Conservation (phyloP, 805 yeast species). For the Candida nonsorbophila region DNA sequence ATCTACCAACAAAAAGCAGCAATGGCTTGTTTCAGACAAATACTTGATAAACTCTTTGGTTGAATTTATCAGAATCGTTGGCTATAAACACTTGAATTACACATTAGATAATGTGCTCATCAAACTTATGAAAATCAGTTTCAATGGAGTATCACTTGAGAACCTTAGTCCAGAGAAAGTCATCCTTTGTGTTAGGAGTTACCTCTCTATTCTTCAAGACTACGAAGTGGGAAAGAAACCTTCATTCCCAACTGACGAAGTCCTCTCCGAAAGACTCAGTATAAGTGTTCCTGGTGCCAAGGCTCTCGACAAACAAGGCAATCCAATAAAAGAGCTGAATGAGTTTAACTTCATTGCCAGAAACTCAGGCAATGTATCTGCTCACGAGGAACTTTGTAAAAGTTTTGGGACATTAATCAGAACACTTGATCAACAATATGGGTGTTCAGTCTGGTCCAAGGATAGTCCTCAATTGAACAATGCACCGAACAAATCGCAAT, state of each 20-base stretch:
- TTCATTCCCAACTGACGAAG: constrained; percentile 62
- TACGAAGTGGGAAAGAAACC: constrained; percentile 54
- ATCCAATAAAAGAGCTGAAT: constrained; percentile 5
- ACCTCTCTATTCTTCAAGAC: constrained; percentile 65
- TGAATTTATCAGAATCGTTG: constrained; percentile 71
- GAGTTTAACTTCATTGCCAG: constrained; percentile 39
- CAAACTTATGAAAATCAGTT: constrained; percentile 60
- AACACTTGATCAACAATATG: constrained; percentile 53
- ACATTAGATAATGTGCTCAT: constrained; percentile 72
- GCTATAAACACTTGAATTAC: constrained; percentile 73
- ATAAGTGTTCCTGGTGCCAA: constrained; percentile 1
- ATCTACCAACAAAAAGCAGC: constrained; percentile 49
- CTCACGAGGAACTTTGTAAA: constrained; percentile 69
- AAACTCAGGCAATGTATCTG: constrained; percentile 40
- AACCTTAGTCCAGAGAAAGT: constrained; percentile 64
- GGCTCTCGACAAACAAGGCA: background rate
- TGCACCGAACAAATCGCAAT: constrained; percentile 21
- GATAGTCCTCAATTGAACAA: constrained; percentile 6
- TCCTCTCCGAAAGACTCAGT: constrained; percentile 13
- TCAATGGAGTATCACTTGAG: constrained; percentile 57
- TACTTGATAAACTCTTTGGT: constrained; percentile 60
- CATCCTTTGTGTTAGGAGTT: constrained; percentile 64
- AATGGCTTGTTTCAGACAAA: constrained; percentile 70
- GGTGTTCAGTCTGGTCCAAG: constrained; percentile 32
- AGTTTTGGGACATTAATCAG: constrained; percentile 51